Base-by-base conservation (phyloP, 2,329 filamentous ascomycete genomes). In the Alternaria triticimaculans region DNA sequence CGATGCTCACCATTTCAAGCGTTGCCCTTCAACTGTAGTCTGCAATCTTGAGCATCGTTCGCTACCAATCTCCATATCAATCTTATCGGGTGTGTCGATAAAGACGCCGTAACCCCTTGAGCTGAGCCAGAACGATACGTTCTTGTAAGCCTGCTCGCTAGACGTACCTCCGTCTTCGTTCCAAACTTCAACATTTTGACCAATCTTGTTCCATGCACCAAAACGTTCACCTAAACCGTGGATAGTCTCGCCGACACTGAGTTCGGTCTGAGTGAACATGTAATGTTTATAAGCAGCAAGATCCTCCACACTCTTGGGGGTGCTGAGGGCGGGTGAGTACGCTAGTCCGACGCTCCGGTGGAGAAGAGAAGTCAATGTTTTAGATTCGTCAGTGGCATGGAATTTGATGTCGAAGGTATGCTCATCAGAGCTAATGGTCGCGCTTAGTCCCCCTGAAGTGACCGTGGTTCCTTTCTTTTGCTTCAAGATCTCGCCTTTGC, bases 151-250 rank as follows among this genome's bases (percentile, higher is more conserved):
- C 75, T 91, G 89, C 59, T 91, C 89, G 67, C 87, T 89, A 0
- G 87, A 89, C 0, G 90, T 92, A 10, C 90, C 90, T 6, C 85
- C 85, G 65, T 87, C 85, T 63, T 86, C 85, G 57, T 87, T 87
- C 85, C 84, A 87, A n/a, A 94, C 84, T 60, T 87, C 83, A 9
- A 94, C 81, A 12, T 85, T 84, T 77, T 94, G 91, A 12, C 91
- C 91, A 45, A 93, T 88, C 77, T 92, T 93, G 76, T 92, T 90
- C 79, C 91, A 92, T 7, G 90, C 87, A 0, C 91, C 91, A 74
- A 94, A 94, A 14, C 92, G 85, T 80, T 94, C 91, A 2, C 91
- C 92, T 5, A 94, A 84, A 0, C 92, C 91, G 76, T 92, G 90
- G 14, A 94, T 85, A 0, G 88, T 87, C 78, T 94, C 92, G 15